Evolutionary conservation across 106 monocot species (phyloP).

Genomic region (Iris macrosiphon): DNA sequence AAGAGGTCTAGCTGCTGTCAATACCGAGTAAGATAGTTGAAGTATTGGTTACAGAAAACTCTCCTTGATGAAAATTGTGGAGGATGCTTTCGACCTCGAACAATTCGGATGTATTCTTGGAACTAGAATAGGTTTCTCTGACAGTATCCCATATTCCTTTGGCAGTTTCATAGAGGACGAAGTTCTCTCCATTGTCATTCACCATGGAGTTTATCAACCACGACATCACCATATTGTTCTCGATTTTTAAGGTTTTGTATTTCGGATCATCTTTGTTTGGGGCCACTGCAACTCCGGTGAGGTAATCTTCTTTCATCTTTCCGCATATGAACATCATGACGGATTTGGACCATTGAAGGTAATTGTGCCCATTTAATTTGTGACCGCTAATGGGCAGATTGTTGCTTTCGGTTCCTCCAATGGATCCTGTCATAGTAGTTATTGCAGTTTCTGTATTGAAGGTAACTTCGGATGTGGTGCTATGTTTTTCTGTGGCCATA

Average conservation of each 20-base stretch:
- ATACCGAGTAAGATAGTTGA: conserved; percentile 1
- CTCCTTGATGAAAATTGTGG: not conserved
- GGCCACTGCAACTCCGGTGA: not conserved
- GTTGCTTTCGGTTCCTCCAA: not conserved
- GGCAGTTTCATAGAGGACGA: not conserved
- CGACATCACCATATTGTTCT: not conserved
- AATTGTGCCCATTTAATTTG: conserved; percentile 1
- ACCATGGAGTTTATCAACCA: conserved; percentile 2
- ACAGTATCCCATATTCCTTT: conserved; percentile 3
- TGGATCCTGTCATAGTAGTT: not conserved
- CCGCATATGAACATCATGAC: conserved; percentile 3
- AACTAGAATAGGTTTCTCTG: not conserved
- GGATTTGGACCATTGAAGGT: conserved; percentile 5
- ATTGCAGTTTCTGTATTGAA: not conserved
- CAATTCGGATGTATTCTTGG: conserved; percentile 2
- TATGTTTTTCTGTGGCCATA: not conserved
- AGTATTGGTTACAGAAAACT: conserved; percentile 1
- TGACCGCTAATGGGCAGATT: too few species aligned
- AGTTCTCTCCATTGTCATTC: not conserved
- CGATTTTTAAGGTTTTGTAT: not conserved
- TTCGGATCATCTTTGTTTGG: not conserved
- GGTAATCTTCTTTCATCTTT: not conserved
- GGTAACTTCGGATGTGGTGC: not conserved
- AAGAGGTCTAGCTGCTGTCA: not conserved
- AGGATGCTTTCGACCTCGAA: conserved; percentile 2